Evolutionary conservation across 257 asterid species (phyloP).

Genomic region (Sherardia arvensis): DNA sequence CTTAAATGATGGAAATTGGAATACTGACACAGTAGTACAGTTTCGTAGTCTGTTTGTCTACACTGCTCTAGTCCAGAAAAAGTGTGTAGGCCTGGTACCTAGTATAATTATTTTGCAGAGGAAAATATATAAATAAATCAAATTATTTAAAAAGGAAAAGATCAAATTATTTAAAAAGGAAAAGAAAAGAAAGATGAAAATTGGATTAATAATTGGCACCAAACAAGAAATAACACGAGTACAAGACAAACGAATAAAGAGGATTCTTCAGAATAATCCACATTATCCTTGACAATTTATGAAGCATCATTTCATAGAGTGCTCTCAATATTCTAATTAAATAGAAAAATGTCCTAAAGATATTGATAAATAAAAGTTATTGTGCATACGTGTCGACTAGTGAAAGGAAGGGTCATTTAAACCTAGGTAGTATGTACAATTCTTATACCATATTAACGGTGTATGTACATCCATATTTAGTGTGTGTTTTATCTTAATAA

Average conservation of each 20-base stretch:
- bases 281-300: neutral
- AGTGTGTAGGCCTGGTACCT: neutral
- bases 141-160: too few relatives aligned
- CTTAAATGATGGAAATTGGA: neutral
- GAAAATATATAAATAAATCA: too few relatives aligned
- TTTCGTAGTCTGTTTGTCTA: too few relatives aligned
- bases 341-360: neutral
- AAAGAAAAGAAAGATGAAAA: neutral
- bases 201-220: neutral
- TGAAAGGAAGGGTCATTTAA: neutral
- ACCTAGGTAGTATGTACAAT: too few relatives aligned
- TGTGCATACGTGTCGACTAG: neutral
- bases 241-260: neutral
- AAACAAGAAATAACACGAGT: neutral
- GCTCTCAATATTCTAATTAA: neutral
- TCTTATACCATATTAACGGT: too few relatives aligned
- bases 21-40: too few relatives aligned
- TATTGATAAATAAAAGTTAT: neutral
- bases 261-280: neutral
- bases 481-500: too few relatives aligned
- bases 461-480: too few relatives aligned
- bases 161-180: neutral
- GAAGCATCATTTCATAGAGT: constrained; percentile 1
- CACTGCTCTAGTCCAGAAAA: neutral
- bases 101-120: too few relatives aligned